These are phyloP conservation scores for Tuber indicum DNA, from an alignment of 495 filamentous ascomycete genomes.

Conservation along the genomic window DNA sequence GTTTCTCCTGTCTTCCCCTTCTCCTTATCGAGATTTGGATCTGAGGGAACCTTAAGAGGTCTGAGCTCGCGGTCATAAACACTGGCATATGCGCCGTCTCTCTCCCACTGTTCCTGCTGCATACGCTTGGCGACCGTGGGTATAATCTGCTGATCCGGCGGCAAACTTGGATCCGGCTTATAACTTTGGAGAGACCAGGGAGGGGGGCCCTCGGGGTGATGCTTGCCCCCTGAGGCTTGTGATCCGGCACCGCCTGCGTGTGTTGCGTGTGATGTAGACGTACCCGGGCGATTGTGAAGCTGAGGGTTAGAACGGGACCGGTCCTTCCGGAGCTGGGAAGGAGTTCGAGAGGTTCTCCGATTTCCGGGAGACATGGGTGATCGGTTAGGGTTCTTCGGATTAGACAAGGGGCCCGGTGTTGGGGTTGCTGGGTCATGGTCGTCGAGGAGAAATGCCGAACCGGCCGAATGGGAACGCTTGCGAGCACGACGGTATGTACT, in stretches of 20 bases:
- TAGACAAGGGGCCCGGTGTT: constrained; percentile 43
- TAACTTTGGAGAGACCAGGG: constrained; percentile 95
- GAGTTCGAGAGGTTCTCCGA: constrained; percentile 40
- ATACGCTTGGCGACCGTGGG: constrained; percentile 87
- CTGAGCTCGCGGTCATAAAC: constrained; percentile 78
- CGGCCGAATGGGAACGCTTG: constrained; percentile 68
- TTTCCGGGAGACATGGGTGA: constrained; percentile 15
- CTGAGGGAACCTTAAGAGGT: constrained; percentile 53
- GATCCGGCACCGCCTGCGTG: constrained; percentile 51
- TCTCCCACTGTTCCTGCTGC: constrained; percentile 92
- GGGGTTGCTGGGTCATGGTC: constrained; percentile 46
- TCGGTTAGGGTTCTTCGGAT: constrained; percentile 43
- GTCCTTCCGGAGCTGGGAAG: constrained; percentile 44
- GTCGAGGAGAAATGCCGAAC: constrained; percentile 53
- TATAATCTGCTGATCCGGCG: constrained; percentile 89
- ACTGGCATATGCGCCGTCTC: constrained; percentile 73
- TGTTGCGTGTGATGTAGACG: constrained; percentile 53
- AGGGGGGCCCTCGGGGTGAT: constrained; percentile 85
- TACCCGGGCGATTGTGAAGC: constrained; percentile 45
- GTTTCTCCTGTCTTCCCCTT: constrained; percentile 25
- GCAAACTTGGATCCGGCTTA: constrained; percentile 88
- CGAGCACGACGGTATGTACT: constrained; percentile 49
- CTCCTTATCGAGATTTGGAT: constrained; percentile 16
- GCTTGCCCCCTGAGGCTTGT: constrained; percentile 50
- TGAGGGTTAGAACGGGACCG: constrained; percentile 43